Evolutionary conservation across 2,329 filamentous ascomycete species (phyloP).

Genomic region (Xylaria sp.): DNA sequence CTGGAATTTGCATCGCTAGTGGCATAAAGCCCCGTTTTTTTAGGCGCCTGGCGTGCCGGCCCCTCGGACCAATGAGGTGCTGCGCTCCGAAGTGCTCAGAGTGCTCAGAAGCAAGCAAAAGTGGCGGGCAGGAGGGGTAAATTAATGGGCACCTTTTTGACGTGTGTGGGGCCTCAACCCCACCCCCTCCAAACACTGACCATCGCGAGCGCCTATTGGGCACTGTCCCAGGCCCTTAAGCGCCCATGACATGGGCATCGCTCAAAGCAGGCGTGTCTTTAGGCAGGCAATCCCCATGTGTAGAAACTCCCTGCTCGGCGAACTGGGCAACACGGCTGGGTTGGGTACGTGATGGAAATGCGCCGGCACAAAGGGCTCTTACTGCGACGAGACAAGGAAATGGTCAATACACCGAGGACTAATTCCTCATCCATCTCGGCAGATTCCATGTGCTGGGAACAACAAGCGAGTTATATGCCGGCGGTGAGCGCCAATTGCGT

Average conservation of each 20-base stretch:
- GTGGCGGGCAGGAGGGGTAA: constrained; percentile 24
- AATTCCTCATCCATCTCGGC: neutral
- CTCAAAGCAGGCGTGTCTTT: constrained; percentile 5
- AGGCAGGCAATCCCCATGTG: constrained; percentile 1
- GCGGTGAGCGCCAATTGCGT: constrained; percentile 14
- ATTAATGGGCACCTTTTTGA: constrained; percentile 21
- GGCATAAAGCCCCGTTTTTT: constrained; percentile 21
- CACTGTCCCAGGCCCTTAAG: constrained; percentile 21
- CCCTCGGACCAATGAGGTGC: constrained; percentile 13
- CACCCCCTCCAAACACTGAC: constrained; percentile 5
- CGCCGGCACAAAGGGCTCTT: neutral
- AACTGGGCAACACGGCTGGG: neutral
- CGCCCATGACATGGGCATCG: constrained; percentile 23
- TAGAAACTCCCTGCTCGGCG: constrained; percentile 14
- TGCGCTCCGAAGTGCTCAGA: neutral
- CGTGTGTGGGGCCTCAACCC: constrained; percentile 21
- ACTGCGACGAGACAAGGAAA: neutral
- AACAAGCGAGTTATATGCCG: constrained; percentile 9
- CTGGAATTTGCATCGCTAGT: constrained; percentile 29
- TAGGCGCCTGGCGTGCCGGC: constrained; percentile 24
- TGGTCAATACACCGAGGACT: neutral
- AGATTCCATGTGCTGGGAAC: neutral
- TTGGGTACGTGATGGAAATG: neutral
- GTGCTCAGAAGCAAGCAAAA: neutral
- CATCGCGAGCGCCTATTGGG: constrained; percentile 24